Base-by-base conservation (phyloP, 2,329 filamentous ascomycete genomes). In the Alternaria sp. region DNA sequence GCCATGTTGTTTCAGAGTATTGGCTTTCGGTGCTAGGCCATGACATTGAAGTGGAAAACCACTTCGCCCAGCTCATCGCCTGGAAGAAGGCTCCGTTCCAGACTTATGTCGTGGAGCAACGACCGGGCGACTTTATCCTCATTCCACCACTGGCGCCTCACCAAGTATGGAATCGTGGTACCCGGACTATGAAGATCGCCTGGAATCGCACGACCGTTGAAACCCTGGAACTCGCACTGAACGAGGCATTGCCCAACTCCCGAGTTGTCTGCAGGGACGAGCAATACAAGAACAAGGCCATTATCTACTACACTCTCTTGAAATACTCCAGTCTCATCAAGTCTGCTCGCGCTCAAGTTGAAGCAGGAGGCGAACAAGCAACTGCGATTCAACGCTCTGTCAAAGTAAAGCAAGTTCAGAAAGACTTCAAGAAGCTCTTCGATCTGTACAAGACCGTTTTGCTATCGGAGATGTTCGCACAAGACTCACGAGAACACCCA, bases 241-340 rank as follows among this genome's bases (percentile, higher is more conserved):
- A 88, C 58, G 95, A 98, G 79, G 93, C 94, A 0, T 83, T 99
- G 3, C 93, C 93, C 0, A 92, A 93, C 68, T 92, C 93, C 9
- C 87, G 93, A 11, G 86, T 97, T 67, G 94, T 98, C 3, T 98
- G 95, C 73, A 90, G 95, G 36, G 95, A 99, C 67, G 95, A 99
- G 75, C 94, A 98, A 76, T 99, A 99, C 82, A 98, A 98, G 77
- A 97, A 96, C 80, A 98, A 98, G 76, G 92, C 93, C 5, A 97
- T 98, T 57, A 84, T 97, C 42, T 97, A 93, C 76, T 97, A 89
- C 73, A 92, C 93, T 0, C 82, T 98, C 3, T 81, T 89, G 10
- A 95, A 93, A 70, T 98, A 98, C 74, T 85, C 84, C 1, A 76
- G 76, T 5, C 75, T 86, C 28, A 79, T 90, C 61, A 80, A 81